Evolutionary conservation across 140 eudicot species (phyloP).

Genomic region (Anethum foeniculum): DNA sequence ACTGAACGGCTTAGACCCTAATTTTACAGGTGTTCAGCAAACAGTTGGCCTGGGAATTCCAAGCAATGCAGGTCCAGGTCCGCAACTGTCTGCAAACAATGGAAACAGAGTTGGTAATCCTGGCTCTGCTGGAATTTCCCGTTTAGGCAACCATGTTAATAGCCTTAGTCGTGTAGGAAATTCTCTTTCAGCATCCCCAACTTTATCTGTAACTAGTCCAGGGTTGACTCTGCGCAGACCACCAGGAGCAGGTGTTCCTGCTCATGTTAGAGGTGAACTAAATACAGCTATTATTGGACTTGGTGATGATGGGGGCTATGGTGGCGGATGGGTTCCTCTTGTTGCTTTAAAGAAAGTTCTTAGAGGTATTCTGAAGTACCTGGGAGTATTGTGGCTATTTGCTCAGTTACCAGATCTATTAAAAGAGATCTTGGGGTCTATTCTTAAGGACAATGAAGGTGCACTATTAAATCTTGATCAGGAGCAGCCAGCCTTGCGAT

Average conservation of each 20-base stretch:
- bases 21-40: constrained; percentile 58
- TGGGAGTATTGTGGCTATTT: constrained; percentile 97
- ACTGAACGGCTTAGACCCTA: constrained; percentile 87
- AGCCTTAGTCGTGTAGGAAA: constrained; percentile 54
- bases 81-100: constrained; percentile 44
- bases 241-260: constrained; percentile 83
- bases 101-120: constrained; percentile 48
- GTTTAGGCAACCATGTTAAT: constrained; percentile 49
- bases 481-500: constrained; percentile 99
- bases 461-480: constrained; percentile 90
- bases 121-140: constrained; percentile 42
- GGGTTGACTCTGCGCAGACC: constrained; percentile 64
- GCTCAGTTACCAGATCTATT: constrained; percentile 96
- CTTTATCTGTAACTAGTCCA: constrained; percentile 36
- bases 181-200: constrained; percentile 45
- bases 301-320: constrained; percentile 99
- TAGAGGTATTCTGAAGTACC: constrained; percentile 85
- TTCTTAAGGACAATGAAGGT: constrained; percentile 89
- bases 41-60: constrained; percentile 44
- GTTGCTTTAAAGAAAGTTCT: constrained; percentile 97
- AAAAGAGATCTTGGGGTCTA: constrained; percentile 88
- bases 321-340: constrained; percentile 99
- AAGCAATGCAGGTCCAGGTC: constrained; percentile 31
- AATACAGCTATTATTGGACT: constrained; percentile 96
- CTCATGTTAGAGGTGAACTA: constrained; percentile 94